These are phyloP conservation scores for Rhizopogon rudus DNA, from an alignment of 768 basidiomycete species.

Conservation along the genomic window DNA sequence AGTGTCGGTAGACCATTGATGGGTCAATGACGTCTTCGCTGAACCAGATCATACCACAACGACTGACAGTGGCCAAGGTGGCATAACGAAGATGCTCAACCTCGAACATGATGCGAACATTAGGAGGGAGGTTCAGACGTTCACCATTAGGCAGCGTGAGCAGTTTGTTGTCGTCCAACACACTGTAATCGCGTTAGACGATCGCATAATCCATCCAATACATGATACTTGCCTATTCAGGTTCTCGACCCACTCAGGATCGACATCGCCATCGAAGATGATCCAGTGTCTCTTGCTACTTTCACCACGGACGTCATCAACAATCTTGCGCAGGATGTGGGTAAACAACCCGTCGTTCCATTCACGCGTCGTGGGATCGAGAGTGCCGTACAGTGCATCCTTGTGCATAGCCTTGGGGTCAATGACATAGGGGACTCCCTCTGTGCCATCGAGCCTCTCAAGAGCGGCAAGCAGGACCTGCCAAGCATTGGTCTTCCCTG, in stretches of 20 bases:
- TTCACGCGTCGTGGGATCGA: constrained; percentile 95
- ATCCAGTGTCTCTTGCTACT: constrained; percentile 98
- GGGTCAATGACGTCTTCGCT: constrained; percentile 94
- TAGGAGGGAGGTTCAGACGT: constrained; percentile 92
- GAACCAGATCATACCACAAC: constrained; percentile 99
- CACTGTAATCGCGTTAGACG: constrained; percentile 44
- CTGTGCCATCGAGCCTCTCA: constrained; percentile 85
- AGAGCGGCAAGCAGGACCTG: constrained; percentile 87
- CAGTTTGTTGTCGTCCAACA: constrained; percentile 97
- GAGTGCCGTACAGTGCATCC: constrained; percentile 93
- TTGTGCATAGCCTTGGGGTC: constrained; percentile 99
- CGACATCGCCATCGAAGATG: constrained; percentile 98
- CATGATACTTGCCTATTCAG: constrained; percentile 75
- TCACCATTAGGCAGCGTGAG: constrained; percentile 97
- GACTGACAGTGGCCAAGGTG: constrained; percentile 97
- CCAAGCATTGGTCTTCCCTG: constrained; percentile 97
- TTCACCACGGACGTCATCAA: constrained; percentile 97
- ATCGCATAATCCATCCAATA: not conserved
- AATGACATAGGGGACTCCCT: constrained; percentile 94
- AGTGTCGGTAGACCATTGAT: constrained; percentile 86
- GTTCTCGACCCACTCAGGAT: constrained; percentile 99
- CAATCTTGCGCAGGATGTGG: constrained; percentile 94
- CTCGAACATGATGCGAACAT: constrained; percentile 99
- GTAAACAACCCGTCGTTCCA: constrained; percentile 99
- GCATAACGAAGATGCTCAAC: constrained; percentile 97